Conservation (phyloP, 768 basidiomycete genomes). For the Gyrodon lividus region DNA sequence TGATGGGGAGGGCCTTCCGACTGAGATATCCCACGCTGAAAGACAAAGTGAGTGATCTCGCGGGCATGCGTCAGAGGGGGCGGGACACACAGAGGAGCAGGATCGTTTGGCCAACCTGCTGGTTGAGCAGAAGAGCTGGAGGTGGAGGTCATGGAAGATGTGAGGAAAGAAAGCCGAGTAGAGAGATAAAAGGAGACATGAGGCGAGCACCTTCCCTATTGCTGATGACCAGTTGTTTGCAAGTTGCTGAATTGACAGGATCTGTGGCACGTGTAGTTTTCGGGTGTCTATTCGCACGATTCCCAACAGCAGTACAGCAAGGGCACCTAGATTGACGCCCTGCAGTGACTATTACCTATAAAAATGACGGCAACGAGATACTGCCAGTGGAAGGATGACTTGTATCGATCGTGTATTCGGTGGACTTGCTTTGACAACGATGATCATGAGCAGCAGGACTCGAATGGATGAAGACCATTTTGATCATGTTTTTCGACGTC, state of each 20-base stretch:
- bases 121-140: conserved; percentile 32
- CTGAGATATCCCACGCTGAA: conserved; percentile 58
- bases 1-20: conserved; percentile 69
- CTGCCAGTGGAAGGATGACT: too few species aligned
- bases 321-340: too few species aligned
- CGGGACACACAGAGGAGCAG: conserved; percentile 51
- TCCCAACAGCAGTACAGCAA: conserved; percentile 12
- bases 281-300: conserved; percentile 29
- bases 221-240: conserved; percentile 12
- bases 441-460: too few species aligned
- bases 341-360: neutral
- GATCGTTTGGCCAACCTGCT: conserved; percentile 46
- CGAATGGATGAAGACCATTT: too few species aligned
- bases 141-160: conserved; percentile 47
- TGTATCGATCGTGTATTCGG: too few species aligned
- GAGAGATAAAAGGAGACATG: conserved; percentile 23
- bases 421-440: too few species aligned
- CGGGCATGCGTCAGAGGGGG: conserved; percentile 11
- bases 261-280: conserved; percentile 35
- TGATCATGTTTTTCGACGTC: too few species aligned
- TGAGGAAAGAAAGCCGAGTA: conserved; percentile 23
- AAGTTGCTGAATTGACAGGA: conserved; percentile 20
- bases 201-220: conserved; percentile 27
- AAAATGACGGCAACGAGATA: neutral
- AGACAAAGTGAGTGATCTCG: conserved; percentile 11